Evolutionary conservation across 2,329 filamentous ascomycete species (phyloP), one percentile per base, ranked within the genome.

Genomic region (Colletotrichum orbiculare): DNA sequence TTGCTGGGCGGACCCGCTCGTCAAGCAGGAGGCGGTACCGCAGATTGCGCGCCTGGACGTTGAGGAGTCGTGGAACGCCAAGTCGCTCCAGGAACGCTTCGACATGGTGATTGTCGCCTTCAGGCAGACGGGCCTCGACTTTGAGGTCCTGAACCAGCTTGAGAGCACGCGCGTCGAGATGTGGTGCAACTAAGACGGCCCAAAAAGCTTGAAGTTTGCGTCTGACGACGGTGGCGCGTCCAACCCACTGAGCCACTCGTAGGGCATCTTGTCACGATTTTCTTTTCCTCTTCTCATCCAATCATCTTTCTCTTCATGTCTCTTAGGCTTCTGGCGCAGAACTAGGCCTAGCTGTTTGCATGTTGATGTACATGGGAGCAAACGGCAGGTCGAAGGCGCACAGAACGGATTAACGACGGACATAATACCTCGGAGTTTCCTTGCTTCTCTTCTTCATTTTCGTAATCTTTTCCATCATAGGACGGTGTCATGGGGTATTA

Each of bases 21-120:
- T 83, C 12, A 69, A 74, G 45, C 81, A 83, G 60, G 74, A 75
- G 13, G 74, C 73, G 2, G 73, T 84, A 15, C 76, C 77, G 17
- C 75, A 79, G 46, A 78, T 84, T 34, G 54, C 71, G 5, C 77
- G 77, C 3, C 69, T 83, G 2, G 67, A 71, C 10, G 77, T 79
- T 12, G 47, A 12, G 43, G 66, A 68, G 4, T 69, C 76, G 3
- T 85, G 82, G 82, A 77, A 70, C 1, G 69, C 66, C 10, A 70
- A 75, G 25, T 69, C 67, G 6, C 70, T 85, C 13, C 73, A 77
- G 42, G 56, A 67, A 12, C 62, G 62, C 0, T 84, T 84, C 56
- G 75, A 81, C 67, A 75, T 80, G 67, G 71, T 85, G 17, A 74
- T 83, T 2, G 76, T 84, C 8, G 75, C 80, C 0, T 77, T 81